These are phyloP conservation scores for Lactifluus volemus DNA, from an alignment of 768 basidiomycete genomes.

Conservation along the genomic window DNA sequence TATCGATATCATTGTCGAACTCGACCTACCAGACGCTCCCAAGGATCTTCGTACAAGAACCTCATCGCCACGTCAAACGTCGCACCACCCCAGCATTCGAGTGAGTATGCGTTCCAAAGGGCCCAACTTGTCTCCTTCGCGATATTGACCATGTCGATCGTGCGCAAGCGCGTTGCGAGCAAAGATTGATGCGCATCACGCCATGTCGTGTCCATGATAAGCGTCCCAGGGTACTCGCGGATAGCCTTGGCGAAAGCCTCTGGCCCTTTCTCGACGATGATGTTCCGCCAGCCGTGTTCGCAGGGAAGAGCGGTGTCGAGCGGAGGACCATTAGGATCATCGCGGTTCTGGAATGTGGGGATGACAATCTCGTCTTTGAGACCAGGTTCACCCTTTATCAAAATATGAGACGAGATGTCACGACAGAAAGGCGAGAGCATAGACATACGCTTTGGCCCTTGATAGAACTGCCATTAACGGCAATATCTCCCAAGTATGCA, in stretches of 20 bases:
- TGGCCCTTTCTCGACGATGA: slow-evolving; percentile 95
- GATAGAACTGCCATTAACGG: slow-evolving; percentile 97
- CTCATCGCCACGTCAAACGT: slow-evolving; percentile 99
- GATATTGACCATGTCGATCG: slow-evolving; percentile 96
- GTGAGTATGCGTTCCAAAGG: slow-evolving; percentile 87
- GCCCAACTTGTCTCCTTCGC: slow-evolving; percentile 97
- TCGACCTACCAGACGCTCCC: slow-evolving; percentile 81
- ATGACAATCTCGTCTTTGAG: slow-evolving; percentile 81
- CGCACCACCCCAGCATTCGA: slow-evolving; percentile 99
- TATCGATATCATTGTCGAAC: neutral
- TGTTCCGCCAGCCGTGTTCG: slow-evolving; percentile 91
- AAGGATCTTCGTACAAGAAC: slow-evolving; percentile 99
- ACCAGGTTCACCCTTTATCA: slow-evolving; percentile 75
- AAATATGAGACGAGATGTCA: neutral
- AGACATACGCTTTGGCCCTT: slow-evolving; percentile 70
- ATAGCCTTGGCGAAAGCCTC: slow-evolving; percentile 98
- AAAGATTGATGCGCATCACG: slow-evolving; percentile 98
- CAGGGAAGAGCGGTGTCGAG: slow-evolving; percentile 80
- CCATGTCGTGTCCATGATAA: slow-evolving; percentile 99
- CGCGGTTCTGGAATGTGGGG: slow-evolving; percentile 70
- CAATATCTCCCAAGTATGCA: slow-evolving; percentile 93
- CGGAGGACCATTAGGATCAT: slow-evolving; percentile 62
- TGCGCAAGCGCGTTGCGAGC: slow-evolving; percentile 91
- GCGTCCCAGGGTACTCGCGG: slow-evolving; percentile 86
- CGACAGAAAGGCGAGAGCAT: neutral